phyloP scores from a whole-genome alignment of 1,139 yeast genomes.

The Kurtzmaniella quercitrusa region DNA sequence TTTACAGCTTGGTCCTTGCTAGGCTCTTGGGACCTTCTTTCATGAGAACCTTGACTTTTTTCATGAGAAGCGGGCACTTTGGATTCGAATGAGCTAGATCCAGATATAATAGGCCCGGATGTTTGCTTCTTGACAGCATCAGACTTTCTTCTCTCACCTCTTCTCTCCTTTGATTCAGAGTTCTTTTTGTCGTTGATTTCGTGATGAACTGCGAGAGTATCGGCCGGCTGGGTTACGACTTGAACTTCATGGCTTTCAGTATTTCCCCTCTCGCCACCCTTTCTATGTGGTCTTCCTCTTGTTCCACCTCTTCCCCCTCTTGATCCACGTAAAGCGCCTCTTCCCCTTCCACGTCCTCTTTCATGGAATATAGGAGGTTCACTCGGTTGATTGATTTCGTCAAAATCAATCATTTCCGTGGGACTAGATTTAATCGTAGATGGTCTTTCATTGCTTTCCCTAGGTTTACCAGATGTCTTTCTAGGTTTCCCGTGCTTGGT shows the following conservation, averaged over 20 bases:
- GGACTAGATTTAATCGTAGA: not conserved
- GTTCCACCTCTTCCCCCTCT: conserved; percentile 12
- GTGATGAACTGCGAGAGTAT: not conserved
- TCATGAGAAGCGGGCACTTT: too few species aligned
- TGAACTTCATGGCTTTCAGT: not conserved
- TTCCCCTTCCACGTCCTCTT: conserved; percentile 20
- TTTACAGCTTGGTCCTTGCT: not conserved
- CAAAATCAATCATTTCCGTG: not conserved
- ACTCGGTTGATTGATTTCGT: not conserved
- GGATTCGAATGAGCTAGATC: too few species aligned
- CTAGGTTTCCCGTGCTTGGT: not conserved
- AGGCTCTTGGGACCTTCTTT: not conserved
- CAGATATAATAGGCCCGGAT: not conserved
- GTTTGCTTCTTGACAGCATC: not conserved
- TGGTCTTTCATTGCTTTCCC: not conserved
- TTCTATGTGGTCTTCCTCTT: conserved; percentile 8
- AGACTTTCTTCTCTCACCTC: not conserved
- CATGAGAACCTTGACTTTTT: too few species aligned
- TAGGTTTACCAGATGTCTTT: not conserved
- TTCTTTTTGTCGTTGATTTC: not conserved
- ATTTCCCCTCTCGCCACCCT: not conserved
- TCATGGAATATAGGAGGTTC: conserved; percentile 13
- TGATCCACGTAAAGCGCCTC: conserved; percentile 6
- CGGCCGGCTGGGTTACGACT: not conserved
- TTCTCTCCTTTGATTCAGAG: not conserved